Evolutionary conservation across 768 basidiomycete species (phyloP), one percentile per base, ranked within the genome.

Genomic region (Lentinus brumalis): DNA sequence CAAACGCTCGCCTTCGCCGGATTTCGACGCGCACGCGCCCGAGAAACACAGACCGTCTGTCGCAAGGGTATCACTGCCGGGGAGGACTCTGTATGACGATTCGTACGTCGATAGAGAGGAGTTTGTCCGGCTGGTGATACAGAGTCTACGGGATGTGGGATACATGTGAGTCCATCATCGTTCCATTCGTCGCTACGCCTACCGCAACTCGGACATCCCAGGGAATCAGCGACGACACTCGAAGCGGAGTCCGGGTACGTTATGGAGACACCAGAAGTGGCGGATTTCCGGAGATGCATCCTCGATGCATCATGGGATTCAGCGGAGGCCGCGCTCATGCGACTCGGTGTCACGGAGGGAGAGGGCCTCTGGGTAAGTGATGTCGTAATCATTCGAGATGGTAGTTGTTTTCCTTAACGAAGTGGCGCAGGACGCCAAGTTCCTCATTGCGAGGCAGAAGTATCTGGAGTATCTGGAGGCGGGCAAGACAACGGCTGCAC

Each of bases 181-280:
- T 56, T 14, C 14, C 18, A 12, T 55, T 38, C 26, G 42, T 39
- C 47, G n/a, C 26, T 31, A 30, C 31, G 30, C 45, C 57, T 52
- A 50, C 66, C 62, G n/a, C 46, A 56, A 68, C 59, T 59, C 32
- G 67, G 53, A 31, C 45, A 55, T 42, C 46, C 26, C 69, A 98
- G 95, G 61, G 90, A 94, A 78, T 89, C 93, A 29, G 95, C 95
- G 29, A 84, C 87, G 16, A 90, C 89, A 2, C 81, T 98, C 55
- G 94, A 97, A 75, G 90, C 88, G 5, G 95, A 98, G 75, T 97
- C 95, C 8, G 96, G 95, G 6, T 96, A 92, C 75, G 78, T 85
- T 41, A 83, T 96, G 77, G 94, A 97, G 71, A 80, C 86, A 21
- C 76, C 84, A 15, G 82, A 89, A 62, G 93, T 96, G 5, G 79